Percentiles rank a stretch among this genome's conserved stretches.
phyloP scores from a whole-genome alignment of 2,329 filamentous ascomycete genomes.

The Apiospora koreana region DNA sequence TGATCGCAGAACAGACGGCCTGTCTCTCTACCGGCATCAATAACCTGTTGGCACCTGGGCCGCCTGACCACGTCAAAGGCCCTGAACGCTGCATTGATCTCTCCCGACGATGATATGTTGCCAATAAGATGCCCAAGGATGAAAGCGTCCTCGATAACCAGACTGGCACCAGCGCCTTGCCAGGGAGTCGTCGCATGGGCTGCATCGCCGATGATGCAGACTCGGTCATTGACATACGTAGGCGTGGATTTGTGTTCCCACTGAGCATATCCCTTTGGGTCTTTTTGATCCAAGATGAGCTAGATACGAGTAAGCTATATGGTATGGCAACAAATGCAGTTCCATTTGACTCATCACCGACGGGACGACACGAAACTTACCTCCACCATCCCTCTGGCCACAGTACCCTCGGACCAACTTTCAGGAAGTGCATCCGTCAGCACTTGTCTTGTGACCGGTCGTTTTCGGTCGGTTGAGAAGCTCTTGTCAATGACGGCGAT shows the following conservation, averaged over 20 bases:
- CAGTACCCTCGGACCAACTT: background rate
- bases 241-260: conserved; percentile 20
- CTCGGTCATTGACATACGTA: conserved; percentile 13
- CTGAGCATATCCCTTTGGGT: conserved; percentile 17
- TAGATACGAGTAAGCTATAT: background rate
- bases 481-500: conserved; percentile 20
- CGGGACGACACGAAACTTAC: background rate
- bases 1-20: conserved; percentile 18
- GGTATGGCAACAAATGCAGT: background rate
- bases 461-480: conserved; percentile 14
- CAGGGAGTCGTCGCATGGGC: conserved; percentile 19
- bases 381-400: background rate
- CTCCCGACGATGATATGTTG: background rate
- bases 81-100: conserved; percentile 16
- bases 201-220: conserved; percentile 18
- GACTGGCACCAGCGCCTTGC: conserved; percentile 20
- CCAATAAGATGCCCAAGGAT: conserved; percentile 16
- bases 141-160: conserved; percentile 20
- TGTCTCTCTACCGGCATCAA: conserved; percentile 16
- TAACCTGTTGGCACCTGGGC: conserved; percentile 16
- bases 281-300: conserved; percentile 18
- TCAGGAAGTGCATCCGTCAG: background rate
- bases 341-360: background rate
- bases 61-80: conserved; percentile 14
- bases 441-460: conserved; percentile 11